Evolutionary conservation across 805 yeast species (phyloP).

Genomic region (Schwanniomyces yamadae): DNA sequence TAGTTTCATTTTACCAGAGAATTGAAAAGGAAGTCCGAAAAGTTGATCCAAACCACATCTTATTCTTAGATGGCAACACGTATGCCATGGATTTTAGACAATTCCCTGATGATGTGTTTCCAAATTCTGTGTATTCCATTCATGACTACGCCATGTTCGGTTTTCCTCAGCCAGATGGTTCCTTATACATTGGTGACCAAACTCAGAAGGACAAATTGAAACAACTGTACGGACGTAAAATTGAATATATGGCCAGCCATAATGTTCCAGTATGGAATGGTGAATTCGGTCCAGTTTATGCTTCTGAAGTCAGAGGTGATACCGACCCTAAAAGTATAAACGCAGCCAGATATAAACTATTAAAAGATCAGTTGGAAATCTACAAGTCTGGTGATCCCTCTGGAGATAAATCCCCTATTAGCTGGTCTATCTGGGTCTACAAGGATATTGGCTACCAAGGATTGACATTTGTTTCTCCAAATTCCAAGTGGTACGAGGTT

Average conservation of each 20-base stretch:
- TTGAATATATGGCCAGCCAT: slow-evolving; percentile 39
- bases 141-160: slow-evolving; percentile 49
- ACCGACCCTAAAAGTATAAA: slow-evolving; percentile 36
- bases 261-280: slow-evolving; percentile 55
- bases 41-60: slow-evolving; percentile 49
- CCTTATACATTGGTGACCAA: slow-evolving; percentile 32
- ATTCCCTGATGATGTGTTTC: slow-evolving; percentile 39
- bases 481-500: slow-evolving; percentile 41
- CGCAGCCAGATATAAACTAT: slow-evolving; percentile 38
- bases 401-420: slow-evolving; percentile 44
- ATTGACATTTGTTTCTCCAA: slow-evolving; percentile 44
- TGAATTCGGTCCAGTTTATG: slow-evolving; percentile 53
- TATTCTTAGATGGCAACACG: slow-evolving; percentile 51
- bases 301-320: slow-evolving; percentile 44
- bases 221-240: slow-evolving; percentile 42
- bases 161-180: slow-evolving; percentile 38
- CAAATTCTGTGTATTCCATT: slow-evolving; percentile 49
- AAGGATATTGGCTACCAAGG: slow-evolving; percentile 56
- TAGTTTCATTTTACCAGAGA: slow-evolving; percentile 38
- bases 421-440: slow-evolving; percentile 55
- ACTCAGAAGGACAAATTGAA: slow-evolving; percentile 36
- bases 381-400: slow-evolving; percentile 48
- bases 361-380: slow-evolving; percentile 45
- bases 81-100: slow-evolving; percentile 51
- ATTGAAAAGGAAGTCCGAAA: slow-evolving; percentile 40